Conservation (phyloP, 257 asterid species). For the Solanum infundibuliforme region DNA sequence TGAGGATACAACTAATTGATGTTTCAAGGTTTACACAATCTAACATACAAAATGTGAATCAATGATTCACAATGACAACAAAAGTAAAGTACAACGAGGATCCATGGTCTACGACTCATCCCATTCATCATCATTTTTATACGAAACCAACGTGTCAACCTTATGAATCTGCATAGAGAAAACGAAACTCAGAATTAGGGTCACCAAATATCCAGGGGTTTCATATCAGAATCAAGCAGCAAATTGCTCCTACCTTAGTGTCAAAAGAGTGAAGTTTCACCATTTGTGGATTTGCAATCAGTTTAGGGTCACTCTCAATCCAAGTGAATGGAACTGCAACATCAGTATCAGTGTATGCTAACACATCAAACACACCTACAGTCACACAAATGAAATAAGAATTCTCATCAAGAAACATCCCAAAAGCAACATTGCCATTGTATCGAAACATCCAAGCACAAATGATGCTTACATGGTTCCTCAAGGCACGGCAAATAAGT, state of each 20-base stretch:
- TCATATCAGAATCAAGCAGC: not conserved
- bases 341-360: constrained; percentile 81
- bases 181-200: not conserved
- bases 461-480: constrained; percentile 57
- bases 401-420: not conserved
- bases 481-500: constrained; percentile 95
- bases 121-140: constrained; percentile 87
- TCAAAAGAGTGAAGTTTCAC: constrained; percentile 90
- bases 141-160: constrained; percentile 86
- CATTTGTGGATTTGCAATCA: constrained; percentile 89
- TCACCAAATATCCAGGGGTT: not conserved
- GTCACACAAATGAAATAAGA: not conserved
- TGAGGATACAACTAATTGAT: not conserved
- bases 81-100: not conserved
- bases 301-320: constrained; percentile 95
- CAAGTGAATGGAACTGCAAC: constrained; percentile 79
- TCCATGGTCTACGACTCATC: constrained; percentile 34
- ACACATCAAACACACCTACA: constrained; percentile 76
- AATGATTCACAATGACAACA: constrained; percentile 14
- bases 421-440: not conserved
- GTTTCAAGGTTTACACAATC: not conserved
- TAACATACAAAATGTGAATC: constrained; percentile 13
- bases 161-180: constrained; percentile 72
- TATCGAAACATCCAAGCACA: not conserved
- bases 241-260: constrained; percentile 52